Conservation (phyloP, 345 rosid genomes). For the Hibiscus syriacus region DNA sequence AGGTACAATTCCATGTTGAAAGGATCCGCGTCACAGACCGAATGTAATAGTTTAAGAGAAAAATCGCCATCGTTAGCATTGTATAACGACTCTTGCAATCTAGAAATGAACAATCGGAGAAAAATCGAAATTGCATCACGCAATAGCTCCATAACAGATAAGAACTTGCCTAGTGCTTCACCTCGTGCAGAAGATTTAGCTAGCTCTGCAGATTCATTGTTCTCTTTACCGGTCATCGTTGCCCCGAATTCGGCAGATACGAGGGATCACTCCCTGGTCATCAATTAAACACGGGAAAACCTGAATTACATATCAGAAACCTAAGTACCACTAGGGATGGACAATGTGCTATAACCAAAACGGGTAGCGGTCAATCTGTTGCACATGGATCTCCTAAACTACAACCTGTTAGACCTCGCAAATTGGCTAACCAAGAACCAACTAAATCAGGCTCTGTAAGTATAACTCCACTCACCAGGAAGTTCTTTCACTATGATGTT, state of each 20-base stretch:
- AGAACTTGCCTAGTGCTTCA: constrained; percentile 20
- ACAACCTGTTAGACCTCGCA: constrained; percentile 10
- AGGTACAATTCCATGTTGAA: constrained; percentile 11
- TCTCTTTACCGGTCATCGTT: constrained; percentile 19
- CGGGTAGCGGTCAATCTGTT: constrained; percentile 19
- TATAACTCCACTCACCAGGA: neutral
- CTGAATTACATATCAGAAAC: constrained; percentile 24
- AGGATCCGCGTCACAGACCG: constrained; percentile 17
- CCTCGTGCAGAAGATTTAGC: constrained; percentile 26
- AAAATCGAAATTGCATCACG: constrained; percentile 11
- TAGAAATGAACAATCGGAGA: constrained; percentile 13
- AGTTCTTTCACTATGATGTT: neutral
- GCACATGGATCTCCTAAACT: constrained; percentile 15
- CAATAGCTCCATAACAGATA: constrained; percentile 11
- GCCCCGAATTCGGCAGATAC: constrained; percentile 21
- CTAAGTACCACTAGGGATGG: constrained; percentile 12
- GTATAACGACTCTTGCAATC: constrained; percentile 18
- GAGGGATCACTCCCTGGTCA: constrained; percentile 19
- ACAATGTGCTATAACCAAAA: constrained; percentile 4
- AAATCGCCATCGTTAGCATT: constrained; percentile 33
- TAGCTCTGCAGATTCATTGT: constrained; percentile 26
- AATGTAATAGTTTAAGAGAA: constrained; percentile 26
- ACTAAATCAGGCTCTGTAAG: constrained; percentile 33
- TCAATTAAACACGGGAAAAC: constrained; percentile 17
- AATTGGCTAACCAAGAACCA: constrained; percentile 21